These are phyloP conservation scores for Fusarium sp. DNA, from an alignment of 2,329 filamentous ascomycete species.

Conservation along the genomic window DNA sequence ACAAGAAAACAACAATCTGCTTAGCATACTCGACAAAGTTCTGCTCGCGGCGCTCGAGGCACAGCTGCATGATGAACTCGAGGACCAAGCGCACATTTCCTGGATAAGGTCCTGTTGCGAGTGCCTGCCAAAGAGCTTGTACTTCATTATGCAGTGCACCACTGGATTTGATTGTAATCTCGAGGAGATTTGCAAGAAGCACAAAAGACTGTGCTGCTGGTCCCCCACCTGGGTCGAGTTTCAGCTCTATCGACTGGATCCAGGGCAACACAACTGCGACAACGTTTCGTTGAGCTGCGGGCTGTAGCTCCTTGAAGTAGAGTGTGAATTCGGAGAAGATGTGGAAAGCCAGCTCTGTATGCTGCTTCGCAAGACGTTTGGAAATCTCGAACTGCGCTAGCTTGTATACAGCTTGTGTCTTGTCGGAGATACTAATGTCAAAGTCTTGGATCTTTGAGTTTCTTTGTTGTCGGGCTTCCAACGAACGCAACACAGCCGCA, in stretches of 20 bases:
- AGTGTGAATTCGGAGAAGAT: constrained; percentile 95
- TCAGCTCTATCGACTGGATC: constrained; percentile 93
- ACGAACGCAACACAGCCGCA: constrained; percentile 77
- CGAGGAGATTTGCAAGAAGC: constrained; percentile 90
- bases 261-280: constrained; percentile 94
- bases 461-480: constrained; percentile 80
- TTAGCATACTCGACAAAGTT: constrained; percentile 99
- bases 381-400: constrained; percentile 97
- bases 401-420: constrained; percentile 98
- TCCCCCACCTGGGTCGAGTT: constrained; percentile 89
- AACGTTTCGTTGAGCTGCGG: constrained; percentile 88
- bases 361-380: constrained; percentile 85
- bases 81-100: constrained; percentile 95
- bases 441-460: constrained; percentile 96
- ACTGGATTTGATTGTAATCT: constrained; percentile 94
- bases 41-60: constrained; percentile 91
- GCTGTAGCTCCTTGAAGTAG: constrained; percentile 88
- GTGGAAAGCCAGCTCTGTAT: constrained; percentile 88
- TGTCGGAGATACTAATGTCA: constrained; percentile 97
- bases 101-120: constrained; percentile 90
- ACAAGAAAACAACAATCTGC: constrained; percentile 96
- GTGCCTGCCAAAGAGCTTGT: constrained; percentile 94
- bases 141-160: constrained; percentile 93
- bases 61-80: constrained; percentile 95
- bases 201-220: constrained; percentile 94